Base-by-base conservation (phyloP, 106 monocot species). In the Alisma plantagoaquatica region DNA sequence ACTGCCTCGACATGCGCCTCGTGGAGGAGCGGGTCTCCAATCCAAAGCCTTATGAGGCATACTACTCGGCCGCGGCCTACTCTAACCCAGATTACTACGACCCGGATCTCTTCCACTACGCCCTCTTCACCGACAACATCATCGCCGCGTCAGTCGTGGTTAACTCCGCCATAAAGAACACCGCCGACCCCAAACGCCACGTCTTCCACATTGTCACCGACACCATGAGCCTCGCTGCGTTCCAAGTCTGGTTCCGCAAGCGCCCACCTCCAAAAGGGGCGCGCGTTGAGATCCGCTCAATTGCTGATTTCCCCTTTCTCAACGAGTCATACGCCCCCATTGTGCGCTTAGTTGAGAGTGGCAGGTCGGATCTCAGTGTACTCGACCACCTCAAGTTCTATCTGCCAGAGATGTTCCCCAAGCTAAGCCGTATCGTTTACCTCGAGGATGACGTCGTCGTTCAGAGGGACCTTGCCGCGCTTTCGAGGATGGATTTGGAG, bases 371-470 rank as follows among this genome's bases (percentile, higher is more conserved):
- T 46, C 43, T 75, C 62, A 50, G 50, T 24, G 44, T 91, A 59
- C 67, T 93, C 21, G 68, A 83, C 2, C 67, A 83, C 64, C 56
- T 93, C 57, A 66, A 77, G 65, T 94, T 94, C 57, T 94, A 94
- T 75, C 52, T 94, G 59, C 88, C 88, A 27, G 84, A 88, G 68
- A 88, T 94, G 61, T 94, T 61, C 50, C 94, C 94, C 5, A 54
- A 57, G 70, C 73, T 94, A 49, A 69, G 43, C 59, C 46, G 75
- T 60, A 53, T 94, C 12, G 68, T 94, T 30, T 67, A 73, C 33
- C 52, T 94, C 54, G 94, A 94, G 68, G 94, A 94, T 38, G 94
- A 94, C 45, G 83, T 88, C 57, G 94, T 88, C 44, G 94, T 88
- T 55, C 94, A 94, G 73, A 77, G 58, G 61, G 94, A 94, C 43